phyloP scores from a whole-genome alignment of 2,329 filamentous ascomycete species.

The Aureobasidium sp. region DNA sequence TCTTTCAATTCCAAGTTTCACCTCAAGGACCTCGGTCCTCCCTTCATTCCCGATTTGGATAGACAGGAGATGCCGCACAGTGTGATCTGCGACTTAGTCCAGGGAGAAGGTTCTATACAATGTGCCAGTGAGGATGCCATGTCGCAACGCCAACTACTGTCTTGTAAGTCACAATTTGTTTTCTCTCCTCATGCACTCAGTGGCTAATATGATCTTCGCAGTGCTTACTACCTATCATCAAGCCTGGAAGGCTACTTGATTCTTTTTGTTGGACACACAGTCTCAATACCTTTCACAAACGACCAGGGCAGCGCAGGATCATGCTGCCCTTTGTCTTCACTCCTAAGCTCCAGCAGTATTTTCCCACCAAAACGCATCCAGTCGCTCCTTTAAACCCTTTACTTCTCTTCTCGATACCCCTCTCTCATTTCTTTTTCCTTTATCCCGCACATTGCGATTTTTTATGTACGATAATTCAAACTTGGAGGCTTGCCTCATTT shows the following conservation, averaged over 20 bases:
- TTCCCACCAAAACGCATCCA: neutral
- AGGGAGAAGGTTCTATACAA: conserved; percentile 48
- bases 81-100: conserved; percentile 54
- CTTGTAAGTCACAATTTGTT: conserved; percentile 33
- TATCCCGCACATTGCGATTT: neutral
- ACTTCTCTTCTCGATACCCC: conserved; percentile 8
- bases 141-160: conserved; percentile 44
- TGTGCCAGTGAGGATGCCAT: conserved; percentile 52
- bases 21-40: conserved; percentile 70
- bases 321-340: neutral
- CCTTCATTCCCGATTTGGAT: conserved; percentile 81
- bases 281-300: neutral
- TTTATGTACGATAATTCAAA: conserved; percentile 2
- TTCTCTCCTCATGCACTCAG: neutral
- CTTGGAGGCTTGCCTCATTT: neutral
- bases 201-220: neutral
- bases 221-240: conserved; percentile 22
- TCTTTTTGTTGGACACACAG: neutral
- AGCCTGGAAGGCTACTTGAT: conserved; percentile 11
- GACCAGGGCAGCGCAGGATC: neutral
- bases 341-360: neutral
- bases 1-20: conserved; percentile 72
- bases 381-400: neutral
- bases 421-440: neutral
- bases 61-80: conserved; percentile 89